Conservation (phyloP, 225 moss, liverwort and hornwort species). For the Neckera pumila region DNA sequence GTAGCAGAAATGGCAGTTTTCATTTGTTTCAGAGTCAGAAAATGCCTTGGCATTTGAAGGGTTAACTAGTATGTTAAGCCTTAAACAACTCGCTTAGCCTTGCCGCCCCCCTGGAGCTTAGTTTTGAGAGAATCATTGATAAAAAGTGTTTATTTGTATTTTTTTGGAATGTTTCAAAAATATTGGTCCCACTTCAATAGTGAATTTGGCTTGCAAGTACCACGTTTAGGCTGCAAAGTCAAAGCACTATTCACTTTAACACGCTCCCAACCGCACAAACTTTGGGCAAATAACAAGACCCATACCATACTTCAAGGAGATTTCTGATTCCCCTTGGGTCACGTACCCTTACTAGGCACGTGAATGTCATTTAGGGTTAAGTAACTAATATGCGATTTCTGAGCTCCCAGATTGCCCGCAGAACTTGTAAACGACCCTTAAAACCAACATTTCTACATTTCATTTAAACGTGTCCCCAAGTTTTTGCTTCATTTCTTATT, state of each 20-base stretch:
- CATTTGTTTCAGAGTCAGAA: no score
- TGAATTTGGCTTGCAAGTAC: neutral
- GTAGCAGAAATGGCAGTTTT: no score
- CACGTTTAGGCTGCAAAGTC: neutral
- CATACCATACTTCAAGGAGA: neutral
- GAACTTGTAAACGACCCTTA: neutral
- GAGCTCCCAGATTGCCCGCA: no score
- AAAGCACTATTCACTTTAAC: neutral
- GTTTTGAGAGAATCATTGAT: no score
- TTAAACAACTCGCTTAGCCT: accelerated
- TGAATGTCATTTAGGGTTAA: neutral
- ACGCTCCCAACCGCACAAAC: neutral
- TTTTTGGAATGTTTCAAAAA: neutral
- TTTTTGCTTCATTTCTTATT: neutral
- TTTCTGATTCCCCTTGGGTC: neutral
- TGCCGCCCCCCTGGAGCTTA: accelerated
- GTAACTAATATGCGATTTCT: neutral
- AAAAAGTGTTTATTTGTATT: neutral
- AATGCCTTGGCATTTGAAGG: no score
- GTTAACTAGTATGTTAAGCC: no score
- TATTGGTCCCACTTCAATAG: neutral
- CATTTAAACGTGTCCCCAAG: neutral
- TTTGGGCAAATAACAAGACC: neutral
- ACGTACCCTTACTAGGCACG: accelerated
- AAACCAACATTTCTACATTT: neutral